Evolutionary conservation across 257 asterid genomes (phyloP).

Genomic region (Rauvolfia tetraphylla): DNA sequence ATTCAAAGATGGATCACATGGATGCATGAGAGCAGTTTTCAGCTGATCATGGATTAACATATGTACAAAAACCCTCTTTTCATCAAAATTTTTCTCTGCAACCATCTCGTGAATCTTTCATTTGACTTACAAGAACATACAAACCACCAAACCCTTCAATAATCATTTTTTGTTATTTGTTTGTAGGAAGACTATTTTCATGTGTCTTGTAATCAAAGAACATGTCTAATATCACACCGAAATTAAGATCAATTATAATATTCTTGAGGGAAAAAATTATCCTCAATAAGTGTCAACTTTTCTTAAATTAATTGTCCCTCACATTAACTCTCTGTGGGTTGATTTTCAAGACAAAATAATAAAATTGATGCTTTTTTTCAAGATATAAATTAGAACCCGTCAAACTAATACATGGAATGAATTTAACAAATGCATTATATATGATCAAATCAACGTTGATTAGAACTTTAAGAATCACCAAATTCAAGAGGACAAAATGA

Average conservation of each 20-base stretch:
- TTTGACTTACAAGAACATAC: conserved; percentile 7
- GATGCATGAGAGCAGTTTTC: conserved; percentile 23
- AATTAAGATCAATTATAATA: background rate
- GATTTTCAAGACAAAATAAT: too few species aligned
- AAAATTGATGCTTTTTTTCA: too few species aligned
- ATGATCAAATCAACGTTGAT: background rate
- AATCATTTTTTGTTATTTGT: conserved; percentile 2
- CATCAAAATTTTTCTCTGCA: background rate
- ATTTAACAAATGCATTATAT: background rate
- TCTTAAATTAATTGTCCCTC: background rate
- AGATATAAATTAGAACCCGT: background rate
- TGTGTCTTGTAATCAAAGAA: background rate
- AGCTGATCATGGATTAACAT: conserved; percentile 5
- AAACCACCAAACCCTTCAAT: conserved; percentile 6
- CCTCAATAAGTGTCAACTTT: background rate
- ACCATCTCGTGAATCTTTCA: conserved; percentile 17
- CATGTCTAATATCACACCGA: background rate
- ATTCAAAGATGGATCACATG: conserved; percentile 37
- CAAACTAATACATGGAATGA: background rate
- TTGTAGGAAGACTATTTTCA: background rate
- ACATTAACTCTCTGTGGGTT: background rate
- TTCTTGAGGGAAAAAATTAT: background rate
- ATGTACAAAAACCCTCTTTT: background rate
- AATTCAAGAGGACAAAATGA: background rate
- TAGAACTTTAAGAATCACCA: conserved; percentile 1